Conservation (phyloP, 352 stramenopile genomes). For the Blastocystis hominis region DNA sequence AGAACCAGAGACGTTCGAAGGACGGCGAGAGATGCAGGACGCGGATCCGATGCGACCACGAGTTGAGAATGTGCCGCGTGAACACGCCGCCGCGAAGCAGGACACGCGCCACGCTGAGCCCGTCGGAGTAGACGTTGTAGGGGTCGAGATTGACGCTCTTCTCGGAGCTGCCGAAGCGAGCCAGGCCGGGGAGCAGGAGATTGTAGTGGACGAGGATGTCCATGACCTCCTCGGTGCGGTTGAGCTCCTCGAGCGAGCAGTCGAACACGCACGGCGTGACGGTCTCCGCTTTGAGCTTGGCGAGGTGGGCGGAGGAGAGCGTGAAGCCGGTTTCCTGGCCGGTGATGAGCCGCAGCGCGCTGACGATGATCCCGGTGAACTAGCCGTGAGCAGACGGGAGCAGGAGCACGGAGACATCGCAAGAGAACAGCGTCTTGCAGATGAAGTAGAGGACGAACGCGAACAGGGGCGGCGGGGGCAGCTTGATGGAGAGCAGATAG, state of each 20-base stretch:
- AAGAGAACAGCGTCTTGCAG: not conserved
- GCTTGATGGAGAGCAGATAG: not conserved
- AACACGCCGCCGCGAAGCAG: constrained; percentile 6
- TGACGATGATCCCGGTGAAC: not conserved
- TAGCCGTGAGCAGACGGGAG: not conserved
- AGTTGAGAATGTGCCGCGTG: not conserved
- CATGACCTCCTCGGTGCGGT: not conserved
- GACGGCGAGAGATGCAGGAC: not conserved
- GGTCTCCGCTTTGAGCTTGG: not conserved
- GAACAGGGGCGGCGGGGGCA: not conserved
- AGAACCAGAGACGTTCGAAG: constrained; percentile 3
- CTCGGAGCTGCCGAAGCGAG: not conserved
- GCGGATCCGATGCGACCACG: not conserved
- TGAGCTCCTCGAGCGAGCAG: not conserved
- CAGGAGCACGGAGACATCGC: not conserved
- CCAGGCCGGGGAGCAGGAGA: not conserved
- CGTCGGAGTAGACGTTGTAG: not conserved
- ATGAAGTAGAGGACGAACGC: constrained; percentile 32
- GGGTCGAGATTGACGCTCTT: not conserved
- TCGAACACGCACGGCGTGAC: not conserved
- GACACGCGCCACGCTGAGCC: not conserved
- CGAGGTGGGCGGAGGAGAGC: not conserved
- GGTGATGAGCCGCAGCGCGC: not conserved
- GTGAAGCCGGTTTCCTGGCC: not conserved
- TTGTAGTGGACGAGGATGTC: constrained; percentile 20